Base-by-base conservation (phyloP, 2,329 filamentous ascomycete species). In the Lasiodiplodia sp. region DNA sequence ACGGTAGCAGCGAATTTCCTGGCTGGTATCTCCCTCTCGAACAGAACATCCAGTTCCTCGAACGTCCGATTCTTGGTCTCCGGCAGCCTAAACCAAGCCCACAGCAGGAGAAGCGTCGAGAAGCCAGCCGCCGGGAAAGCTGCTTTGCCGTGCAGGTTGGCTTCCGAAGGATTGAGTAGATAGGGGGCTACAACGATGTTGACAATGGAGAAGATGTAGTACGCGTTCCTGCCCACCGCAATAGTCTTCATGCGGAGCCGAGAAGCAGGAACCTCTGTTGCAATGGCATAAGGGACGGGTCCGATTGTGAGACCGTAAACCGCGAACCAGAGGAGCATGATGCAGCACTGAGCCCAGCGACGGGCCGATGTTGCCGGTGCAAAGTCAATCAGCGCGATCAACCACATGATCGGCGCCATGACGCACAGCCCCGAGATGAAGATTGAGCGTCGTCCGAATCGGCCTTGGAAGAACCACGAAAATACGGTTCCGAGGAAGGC, bases 191-290 rank as follows among this genome's bases (percentile, higher is more conserved):
- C 78, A 6, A 96, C 90, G 68, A 90, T 91, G 77, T 89, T 92
- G 73, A 96, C 81, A 71, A 97, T 96, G 69, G 88, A 90, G 31
- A 93, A 91, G 40, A 95, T 83, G 74, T 95, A 94, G 83, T 82
- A 85, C 16, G 93, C 81, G 69, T 92, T 91, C 64, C 94, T 89
- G 1, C 91, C 93, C 4, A 97, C 85, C 1, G 94, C 93, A 53
- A 97, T 91, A 0, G 94, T 97, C 84, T 97, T 97, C 82, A 96
- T 93, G 77, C 95, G 92, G 49, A 97, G 86, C 12, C 94, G 88
- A 11, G 92, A 89, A 0, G 93, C 93, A 0, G 93, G 93, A 55
- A 97, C 82, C 78, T 97, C 94, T 0, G 91, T 87, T 3, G 97
- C 93, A 12, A 97, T 87, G 0, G 92, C 94, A 81, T 96, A 97